Evolutionary conservation across 2,329 filamentous ascomycete genomes (phyloP), one percentile per base, ranked within the genome.

Genomic region (Cadophora gregata): DNA sequence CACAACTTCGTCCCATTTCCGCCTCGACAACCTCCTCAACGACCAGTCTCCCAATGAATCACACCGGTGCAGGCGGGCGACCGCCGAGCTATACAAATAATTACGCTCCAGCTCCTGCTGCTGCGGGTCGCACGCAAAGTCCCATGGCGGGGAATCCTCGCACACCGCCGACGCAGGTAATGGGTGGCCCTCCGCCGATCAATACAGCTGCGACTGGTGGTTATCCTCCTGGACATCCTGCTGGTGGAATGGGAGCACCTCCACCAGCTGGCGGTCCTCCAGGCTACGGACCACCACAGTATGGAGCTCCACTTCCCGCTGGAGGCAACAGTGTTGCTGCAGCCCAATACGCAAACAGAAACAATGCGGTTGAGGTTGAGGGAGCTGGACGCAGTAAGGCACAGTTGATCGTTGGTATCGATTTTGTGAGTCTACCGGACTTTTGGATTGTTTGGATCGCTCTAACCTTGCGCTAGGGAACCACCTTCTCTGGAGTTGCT

Each of bases 391-490:
- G 93, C 78, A 97, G 90, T 83, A 97, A 97, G 84, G 92, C 96
- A 62, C 96, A 98, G 83, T 85, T 99, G 76, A 99, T 99, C 79
- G 96, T 99, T 64, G 96, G 96, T 73, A 98, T 99, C 78, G 96
- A 99, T 81, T 99, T 99, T 85, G 96, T 97, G 83, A 82, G 90
- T 80, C 64, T 59, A 19, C 62, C 56, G 75, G 51, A 48, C 76
- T 50, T n/a, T 38, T 29, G 25, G 7, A 61, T 25, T 24, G 27
- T 59, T 36, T 50, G n/a, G 25, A 60, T 65, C 21, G 67, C 48
- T 63, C 66, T 65, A 69, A 71, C 53, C 8, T 66, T 33, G 48
- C 59, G 19, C 7, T 70, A 97, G 93, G 93, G 96, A 72, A 99
- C 96, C 21, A 99, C 96, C 5, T 99, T 98, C 79, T 98, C 96